Conservation (phyloP, 495 filamentous ascomycete species). For the Astrocystis sublimbata region DNA sequence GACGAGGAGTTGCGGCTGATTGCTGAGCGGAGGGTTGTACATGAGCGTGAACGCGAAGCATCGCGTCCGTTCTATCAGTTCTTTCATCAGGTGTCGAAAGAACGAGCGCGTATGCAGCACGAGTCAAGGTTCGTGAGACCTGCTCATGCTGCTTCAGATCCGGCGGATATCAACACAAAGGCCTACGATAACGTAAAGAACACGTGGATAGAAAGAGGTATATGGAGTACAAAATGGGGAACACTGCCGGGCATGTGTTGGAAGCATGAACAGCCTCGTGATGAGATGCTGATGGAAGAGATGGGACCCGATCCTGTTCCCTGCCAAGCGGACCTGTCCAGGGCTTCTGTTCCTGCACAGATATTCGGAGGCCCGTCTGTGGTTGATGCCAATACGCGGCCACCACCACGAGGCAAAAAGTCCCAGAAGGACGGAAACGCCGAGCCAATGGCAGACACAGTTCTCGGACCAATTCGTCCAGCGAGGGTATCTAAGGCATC, state of each 20-base stretch:
- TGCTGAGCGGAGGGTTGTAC: no score
- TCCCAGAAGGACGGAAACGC: no score
- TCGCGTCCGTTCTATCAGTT: conserved; percentile 36
- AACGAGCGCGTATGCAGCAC: conserved; percentile 25
- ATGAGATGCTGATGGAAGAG: background rate
- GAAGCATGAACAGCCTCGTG: conserved; percentile 30
- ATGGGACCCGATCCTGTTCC: background rate
- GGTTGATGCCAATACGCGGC: no score
- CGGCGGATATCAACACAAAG: conserved; percentile 18
- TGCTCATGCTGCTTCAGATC: background rate
- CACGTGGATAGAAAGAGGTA: conserved; percentile 26
- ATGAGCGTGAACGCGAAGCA: conserved; percentile 22
- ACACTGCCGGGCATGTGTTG: conserved; percentile 31
- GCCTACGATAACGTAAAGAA: conserved; percentile 27
- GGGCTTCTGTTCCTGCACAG: background rate
- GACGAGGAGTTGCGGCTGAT: conserved; percentile 9
- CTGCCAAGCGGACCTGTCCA: background rate
- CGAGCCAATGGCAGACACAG: no score
- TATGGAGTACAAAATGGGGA: conserved; percentile 34
- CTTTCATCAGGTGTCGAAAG: conserved; percentile 30
- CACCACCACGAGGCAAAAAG: no score
- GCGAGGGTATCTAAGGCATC: no score
- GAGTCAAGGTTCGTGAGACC: no score
- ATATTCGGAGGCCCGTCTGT: no score
- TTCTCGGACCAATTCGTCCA: no score